These are phyloP conservation scores for Sporothrix brunneoviolacea DNA, from an alignment of 2,329 filamentous ascomycete genomes.

Conservation along the genomic window DNA sequence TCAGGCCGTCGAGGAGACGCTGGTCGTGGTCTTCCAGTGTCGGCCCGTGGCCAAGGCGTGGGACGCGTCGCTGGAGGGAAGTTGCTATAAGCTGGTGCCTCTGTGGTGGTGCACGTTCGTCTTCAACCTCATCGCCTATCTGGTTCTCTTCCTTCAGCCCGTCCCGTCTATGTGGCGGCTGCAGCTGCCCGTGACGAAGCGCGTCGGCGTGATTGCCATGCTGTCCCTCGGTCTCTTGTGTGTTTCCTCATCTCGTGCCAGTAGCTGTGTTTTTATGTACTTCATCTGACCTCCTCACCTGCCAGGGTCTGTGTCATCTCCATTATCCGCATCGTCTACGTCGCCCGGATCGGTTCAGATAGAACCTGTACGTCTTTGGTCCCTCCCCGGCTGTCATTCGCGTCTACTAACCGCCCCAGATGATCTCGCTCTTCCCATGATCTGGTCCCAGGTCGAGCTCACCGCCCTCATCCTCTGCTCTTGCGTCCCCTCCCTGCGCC, in stretches of 20 bases:
- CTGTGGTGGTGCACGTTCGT: conserved; percentile 14
- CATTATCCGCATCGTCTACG: conserved; percentile 11
- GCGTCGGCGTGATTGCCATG: conserved; percentile 14
- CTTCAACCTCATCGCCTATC: conserved; percentile 12
- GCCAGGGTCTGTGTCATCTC: conserved; percentile 10
- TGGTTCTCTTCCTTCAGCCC: conserved; percentile 15
- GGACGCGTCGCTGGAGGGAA: background rate
- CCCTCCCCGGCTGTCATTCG: background rate
- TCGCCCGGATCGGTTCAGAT: conserved; percentile 2
- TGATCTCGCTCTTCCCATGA: conserved; percentile 8
- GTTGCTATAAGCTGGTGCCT: conserved; percentile 4
- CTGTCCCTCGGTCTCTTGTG: conserved; percentile 11
- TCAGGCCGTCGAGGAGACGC: conserved; percentile 14
- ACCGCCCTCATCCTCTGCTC: conserved; percentile 16
- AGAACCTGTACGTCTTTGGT: conserved; percentile 1
- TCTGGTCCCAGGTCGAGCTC: conserved; percentile 19
- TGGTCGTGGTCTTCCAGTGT: conserved; percentile 12
- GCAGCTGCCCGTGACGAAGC: conserved; percentile 11
- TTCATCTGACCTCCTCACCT: background rate
- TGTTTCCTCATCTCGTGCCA: too few relatives aligned
- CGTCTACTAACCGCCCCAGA: background rate
- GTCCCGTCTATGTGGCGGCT: conserved; percentile 16
- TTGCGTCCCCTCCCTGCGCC: conserved; percentile 17
- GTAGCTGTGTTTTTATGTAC: background rate
- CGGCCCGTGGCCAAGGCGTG: conserved; percentile 9